These are phyloP conservation scores for Kurtzmaniella quercitrusa DNA, from an alignment of 1,139 yeast genomes.

Conservation along the genomic window DNA sequence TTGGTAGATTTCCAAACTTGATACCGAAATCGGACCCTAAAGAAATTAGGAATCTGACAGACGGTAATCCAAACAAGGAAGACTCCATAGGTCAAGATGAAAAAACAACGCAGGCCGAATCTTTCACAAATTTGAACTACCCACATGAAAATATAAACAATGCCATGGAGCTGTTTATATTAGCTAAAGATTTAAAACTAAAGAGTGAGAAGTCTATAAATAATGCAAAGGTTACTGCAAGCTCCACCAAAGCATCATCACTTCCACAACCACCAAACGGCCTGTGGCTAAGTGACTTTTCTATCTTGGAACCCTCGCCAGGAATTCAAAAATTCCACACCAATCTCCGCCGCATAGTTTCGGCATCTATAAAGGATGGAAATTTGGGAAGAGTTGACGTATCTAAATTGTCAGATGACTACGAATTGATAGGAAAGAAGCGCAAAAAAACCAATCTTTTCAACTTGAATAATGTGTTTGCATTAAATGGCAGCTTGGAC, in stretches of 20 bases:
- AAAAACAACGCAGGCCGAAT: neutral
- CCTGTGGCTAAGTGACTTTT: conserved; percentile 1
- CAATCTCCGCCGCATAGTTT: conserved; percentile 23
- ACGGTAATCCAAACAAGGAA: conserved; percentile 7
- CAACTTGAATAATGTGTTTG: conserved; percentile 28
- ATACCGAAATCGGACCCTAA: conserved; percentile 14
- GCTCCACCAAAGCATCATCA: neutral
- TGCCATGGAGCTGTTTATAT: conserved; percentile 28
- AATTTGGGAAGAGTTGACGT: conserved; percentile 12
- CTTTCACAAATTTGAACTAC: conserved; percentile 6
- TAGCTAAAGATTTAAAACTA: conserved; percentile 19
- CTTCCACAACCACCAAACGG: neutral
- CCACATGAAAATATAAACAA: conserved; percentile 13
- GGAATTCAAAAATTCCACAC: conserved; percentile 25
- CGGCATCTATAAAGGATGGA: conserved; percentile 21
- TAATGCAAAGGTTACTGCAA: conserved; percentile 12
- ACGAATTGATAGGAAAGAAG: conserved; percentile 23
- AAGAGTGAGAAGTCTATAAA: conserved; percentile 5
- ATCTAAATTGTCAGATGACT: conserved; percentile 19
- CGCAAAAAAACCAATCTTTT: conserved; percentile 26
- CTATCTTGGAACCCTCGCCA: conserved; percentile 25
- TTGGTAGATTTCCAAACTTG: conserved; percentile 56
- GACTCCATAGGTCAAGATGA: conserved; percentile 5
- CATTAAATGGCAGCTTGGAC: conserved; percentile 13
- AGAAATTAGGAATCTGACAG: conserved; percentile 4